Conservation (phyloP, 495 filamentous ascomycete species). For the Stereocaulon alpinum region DNA sequence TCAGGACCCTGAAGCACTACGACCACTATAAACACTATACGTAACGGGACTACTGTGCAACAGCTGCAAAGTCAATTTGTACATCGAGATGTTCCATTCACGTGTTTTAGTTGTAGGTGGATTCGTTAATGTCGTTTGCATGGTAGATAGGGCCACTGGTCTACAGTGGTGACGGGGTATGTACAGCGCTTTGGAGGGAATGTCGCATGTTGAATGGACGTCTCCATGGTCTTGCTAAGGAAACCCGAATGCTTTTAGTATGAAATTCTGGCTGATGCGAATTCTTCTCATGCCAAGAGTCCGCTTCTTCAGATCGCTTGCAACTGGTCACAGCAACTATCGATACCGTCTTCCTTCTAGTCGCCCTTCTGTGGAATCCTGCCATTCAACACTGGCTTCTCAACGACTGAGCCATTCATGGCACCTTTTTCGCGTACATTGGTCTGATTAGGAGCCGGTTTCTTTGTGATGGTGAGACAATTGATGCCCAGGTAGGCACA, state of each 20-base stretch:
- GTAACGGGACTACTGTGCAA: too few relatives aligned
- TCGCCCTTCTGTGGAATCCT: not conserved
- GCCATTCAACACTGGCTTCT: conserved; percentile 1
- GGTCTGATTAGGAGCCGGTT: conserved; percentile 16
- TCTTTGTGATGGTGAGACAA: conserved; percentile 71
- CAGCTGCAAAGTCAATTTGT: not conserved
- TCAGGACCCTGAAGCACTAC: not conserved
- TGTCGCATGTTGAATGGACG: conserved; percentile 8
- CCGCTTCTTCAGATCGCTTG: too few relatives aligned
- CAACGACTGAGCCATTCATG: not conserved
- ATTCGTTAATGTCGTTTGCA: not conserved
- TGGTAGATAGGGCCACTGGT: not conserved
- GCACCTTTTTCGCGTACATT: not conserved
- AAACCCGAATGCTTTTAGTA: too few relatives aligned
- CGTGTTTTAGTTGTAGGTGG: not conserved
- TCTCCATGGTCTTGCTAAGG: not conserved
- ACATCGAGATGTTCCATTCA: not conserved
- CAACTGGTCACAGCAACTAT: not conserved
- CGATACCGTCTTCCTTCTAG: not conserved
- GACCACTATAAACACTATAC: not conserved
- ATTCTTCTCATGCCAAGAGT: too few relatives aligned
- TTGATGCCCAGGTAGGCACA: conserved; percentile 88
- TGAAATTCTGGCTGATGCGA: too few relatives aligned
- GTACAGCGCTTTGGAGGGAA: not conserved
- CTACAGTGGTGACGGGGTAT: not conserved